Evolutionary conservation across 1,284 basidiomycete genomes (phyloP).

Genomic region (Chalciporus sp.): DNA sequence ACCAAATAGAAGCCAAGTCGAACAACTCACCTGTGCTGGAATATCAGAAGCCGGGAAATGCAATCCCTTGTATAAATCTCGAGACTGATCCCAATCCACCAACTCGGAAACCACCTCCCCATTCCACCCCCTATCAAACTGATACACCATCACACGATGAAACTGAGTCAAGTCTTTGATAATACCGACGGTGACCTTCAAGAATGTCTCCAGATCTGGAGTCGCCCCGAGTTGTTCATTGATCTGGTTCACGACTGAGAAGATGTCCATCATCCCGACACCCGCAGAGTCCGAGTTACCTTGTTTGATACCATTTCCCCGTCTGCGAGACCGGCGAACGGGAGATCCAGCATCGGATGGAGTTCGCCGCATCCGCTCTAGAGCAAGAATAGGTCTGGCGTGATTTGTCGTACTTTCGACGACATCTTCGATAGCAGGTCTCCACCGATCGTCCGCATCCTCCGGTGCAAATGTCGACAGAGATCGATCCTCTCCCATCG

Average conservation of each 20-base stretch:
- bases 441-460: slow-evolving; percentile 45
- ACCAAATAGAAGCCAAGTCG: slow-evolving; percentile 1
- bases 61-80: slow-evolving; percentile 77
- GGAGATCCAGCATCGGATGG: not conserved
- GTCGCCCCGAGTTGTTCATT: slow-evolving; percentile 83
- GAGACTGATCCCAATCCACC: slow-evolving; percentile 81
- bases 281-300: slow-evolving; percentile 27
- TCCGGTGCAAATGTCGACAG: not conserved
- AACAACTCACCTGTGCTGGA: slow-evolving; percentile 52
- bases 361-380: slow-evolving; percentile 66
- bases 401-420: slow-evolving; percentile 75
- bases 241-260: slow-evolving; percentile 81
- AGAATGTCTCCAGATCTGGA: slow-evolving; percentile 69
- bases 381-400: slow-evolving; percentile 73
- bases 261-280: slow-evolving; percentile 79
- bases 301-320: slow-evolving; percentile 11
- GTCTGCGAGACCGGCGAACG: not conserved
- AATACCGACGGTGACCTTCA: slow-evolving; percentile 80
- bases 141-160: slow-evolving; percentile 88
- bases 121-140: slow-evolving; percentile 76
- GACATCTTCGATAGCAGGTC: slow-evolving; percentile 61
- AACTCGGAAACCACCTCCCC: slow-evolving; percentile 83
- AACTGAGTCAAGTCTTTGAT: slow-evolving; percentile 85
- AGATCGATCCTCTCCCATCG: not conserved
- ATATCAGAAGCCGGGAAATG: slow-evolving; percentile 70